Percentiles rank a stretch among this genome's conserved stretches.
Evolutionary conservation across 179 eudicot genomes (phyloP).

Genomic region (Silene coronaria): DNA sequence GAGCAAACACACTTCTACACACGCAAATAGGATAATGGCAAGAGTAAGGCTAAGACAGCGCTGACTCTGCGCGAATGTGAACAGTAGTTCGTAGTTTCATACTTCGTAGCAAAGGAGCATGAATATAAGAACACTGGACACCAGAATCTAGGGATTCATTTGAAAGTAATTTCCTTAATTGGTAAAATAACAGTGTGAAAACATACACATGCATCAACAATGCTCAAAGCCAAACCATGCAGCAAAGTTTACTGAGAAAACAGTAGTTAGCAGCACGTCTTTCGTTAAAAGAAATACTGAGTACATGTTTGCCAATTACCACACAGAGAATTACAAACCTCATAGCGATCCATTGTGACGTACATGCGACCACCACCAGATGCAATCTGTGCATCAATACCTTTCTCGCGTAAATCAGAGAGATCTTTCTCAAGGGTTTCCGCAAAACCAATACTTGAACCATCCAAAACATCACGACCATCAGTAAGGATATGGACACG

Average conservation of each 20-base stretch:
- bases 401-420: conserved; percentile 50
- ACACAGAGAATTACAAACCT: conserved; percentile 38
- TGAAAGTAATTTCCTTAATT: background rate
- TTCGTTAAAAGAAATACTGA: background rate
- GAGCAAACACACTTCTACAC: background rate
- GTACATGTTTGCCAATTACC: too few relatives aligned
- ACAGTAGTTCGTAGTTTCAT: background rate
- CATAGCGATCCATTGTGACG: conserved; percentile 91
- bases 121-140: background rate
- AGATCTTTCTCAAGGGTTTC: conserved; percentile 77
- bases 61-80: background rate
- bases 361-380: conserved; percentile 97
- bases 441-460: conserved; percentile 73
- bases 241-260: background rate
- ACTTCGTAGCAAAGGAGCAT: background rate
- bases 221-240: background rate
- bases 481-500: conserved; percentile 82
- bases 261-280: background rate
- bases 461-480: conserved; percentile 95
- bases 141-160: background rate
- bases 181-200: background rate
- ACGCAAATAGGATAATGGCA: background rate
- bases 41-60: background rate
- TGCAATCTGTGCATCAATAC: conserved; percentile 76
- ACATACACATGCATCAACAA: background rate